Evolutionary conservation across 192 early-diverging fungal species (phyloP).

Genomic region (Gigaspora rosea): DNA sequence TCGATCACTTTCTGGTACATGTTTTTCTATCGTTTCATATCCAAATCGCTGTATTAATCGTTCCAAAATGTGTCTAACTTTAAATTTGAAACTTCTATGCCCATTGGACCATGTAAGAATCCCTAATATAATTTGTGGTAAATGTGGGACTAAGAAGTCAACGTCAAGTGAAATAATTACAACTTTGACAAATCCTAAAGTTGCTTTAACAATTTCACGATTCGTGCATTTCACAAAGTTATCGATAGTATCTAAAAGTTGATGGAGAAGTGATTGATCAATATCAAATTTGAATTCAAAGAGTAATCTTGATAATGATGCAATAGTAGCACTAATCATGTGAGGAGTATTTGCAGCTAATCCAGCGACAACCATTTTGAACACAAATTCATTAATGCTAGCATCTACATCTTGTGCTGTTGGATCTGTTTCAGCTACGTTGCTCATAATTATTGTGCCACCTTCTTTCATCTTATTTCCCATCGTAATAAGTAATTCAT

Average conservation of each 20-base stretch:
- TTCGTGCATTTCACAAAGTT: conserved; percentile 79
- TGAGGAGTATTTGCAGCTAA: conserved; percentile 86
- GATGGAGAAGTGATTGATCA: conserved; percentile 59
- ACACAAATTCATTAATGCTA: conserved; percentile 71
- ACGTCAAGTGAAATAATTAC: conserved; percentile 75
- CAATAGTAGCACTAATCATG: conserved; percentile 92
- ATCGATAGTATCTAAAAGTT: conserved; percentile 80
- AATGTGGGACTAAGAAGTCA: conserved; percentile 67
- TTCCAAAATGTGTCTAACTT: conserved; percentile 91
- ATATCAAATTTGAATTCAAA: conserved; percentile 90
- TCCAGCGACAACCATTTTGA: conserved; percentile 93
- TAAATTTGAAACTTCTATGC: conserved; percentile 88
- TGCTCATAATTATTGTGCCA: conserved; percentile 48
- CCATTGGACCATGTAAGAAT: conserved; percentile 84
- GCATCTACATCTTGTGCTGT: conserved; percentile 43
- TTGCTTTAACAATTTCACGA: conserved; percentile 89
- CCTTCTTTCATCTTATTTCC: conserved; percentile 85
- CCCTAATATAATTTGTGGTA: conserved; percentile 70
- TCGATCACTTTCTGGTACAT: conserved; percentile 83
- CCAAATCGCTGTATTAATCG: conserved; percentile 84
- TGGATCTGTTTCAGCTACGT: conserved; percentile 40
- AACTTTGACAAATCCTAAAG: conserved; percentile 94
- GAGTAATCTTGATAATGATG: conserved; percentile 78
- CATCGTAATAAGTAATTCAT: conserved; percentile 86
- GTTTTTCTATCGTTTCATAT: conserved; percentile 75